A percentile compares a stretch with the other conserved stretches of the same genome.
phyloP scores from a whole-genome alignment of 805 yeast species.

The Saturnispora serradocipensis region DNA sequence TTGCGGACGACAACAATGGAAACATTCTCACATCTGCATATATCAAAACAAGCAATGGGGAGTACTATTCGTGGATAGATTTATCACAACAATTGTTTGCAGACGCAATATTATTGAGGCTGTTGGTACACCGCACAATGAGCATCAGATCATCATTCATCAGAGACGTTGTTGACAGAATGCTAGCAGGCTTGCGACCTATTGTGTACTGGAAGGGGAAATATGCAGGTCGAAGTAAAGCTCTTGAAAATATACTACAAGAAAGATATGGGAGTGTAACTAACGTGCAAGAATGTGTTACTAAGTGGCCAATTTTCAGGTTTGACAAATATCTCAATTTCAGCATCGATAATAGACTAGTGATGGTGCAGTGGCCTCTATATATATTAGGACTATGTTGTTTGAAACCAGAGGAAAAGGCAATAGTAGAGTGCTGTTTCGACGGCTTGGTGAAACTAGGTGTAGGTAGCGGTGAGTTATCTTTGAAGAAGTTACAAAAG shows the following conservation, averaged over 20 bases:
- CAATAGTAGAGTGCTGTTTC: constrained; percentile 28
- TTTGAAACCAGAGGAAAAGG: constrained; percentile 22
- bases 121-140: constrained; percentile 23
- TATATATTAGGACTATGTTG: constrained; percentile 29
- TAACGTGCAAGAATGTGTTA: neutral
- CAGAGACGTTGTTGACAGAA: constrained; percentile 26
- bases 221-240: neutral
- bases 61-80: constrained; percentile 31
- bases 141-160: constrained; percentile 20
- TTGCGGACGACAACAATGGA: neutral
- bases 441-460: constrained; percentile 27
- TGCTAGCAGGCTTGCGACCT: constrained; percentile 22
- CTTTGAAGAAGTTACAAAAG: constrained; percentile 23
- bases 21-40: constrained; percentile 1
- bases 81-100: constrained; percentile 31
- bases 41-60: constrained; percentile 10
- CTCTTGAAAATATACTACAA: neutral
- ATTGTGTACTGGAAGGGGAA: constrained; percentile 16
- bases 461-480: constrained; percentile 30
- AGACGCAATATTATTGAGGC: constrained; percentile 30
- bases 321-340: constrained; percentile 24
- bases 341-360: constrained; percentile 28
- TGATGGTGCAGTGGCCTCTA: constrained; percentile 32
- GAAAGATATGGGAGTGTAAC: constrained; percentile 4
- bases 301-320: constrained; percentile 13